A percentile compares a stretch with the other conserved stretches of the same genome.
Conservation (phyloP, 164 flowering plant species). For the Stephania cephalantha region DNA sequence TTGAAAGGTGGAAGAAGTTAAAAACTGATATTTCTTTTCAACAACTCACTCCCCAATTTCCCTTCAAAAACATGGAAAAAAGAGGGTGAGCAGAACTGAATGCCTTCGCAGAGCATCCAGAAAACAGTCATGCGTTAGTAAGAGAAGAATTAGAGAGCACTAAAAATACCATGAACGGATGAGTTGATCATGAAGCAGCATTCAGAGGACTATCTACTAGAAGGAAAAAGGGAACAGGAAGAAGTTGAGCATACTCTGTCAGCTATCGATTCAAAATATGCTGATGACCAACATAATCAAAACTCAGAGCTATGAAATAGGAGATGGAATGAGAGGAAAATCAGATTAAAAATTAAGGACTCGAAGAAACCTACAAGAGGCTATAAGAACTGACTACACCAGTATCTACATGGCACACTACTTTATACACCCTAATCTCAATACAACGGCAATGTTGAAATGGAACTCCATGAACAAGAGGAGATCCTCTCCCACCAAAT, state of each 20-base stretch:
- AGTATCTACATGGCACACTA: conserved; percentile 24
- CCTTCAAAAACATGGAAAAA: background rate
- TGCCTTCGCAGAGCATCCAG: conserved; percentile 16
- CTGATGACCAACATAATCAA: background rate
- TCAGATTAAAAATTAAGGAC: background rate
- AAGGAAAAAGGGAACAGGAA: conserved; percentile 3
- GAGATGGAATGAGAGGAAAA: background rate
- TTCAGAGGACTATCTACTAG: conserved; percentile 11
- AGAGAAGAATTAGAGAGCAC: background rate
- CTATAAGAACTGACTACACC: conserved; percentile 17
- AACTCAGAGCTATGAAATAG: background rate
- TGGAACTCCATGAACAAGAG: conserved; percentile 5
- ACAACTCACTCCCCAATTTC: background rate
- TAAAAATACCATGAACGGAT: background rate
- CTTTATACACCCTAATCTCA: conserved; percentile 14
- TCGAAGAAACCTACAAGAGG: background rate
- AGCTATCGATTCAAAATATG: background rate
- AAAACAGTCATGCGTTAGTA: conserved; percentile 17
- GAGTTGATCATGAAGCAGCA: conserved; percentile 1
- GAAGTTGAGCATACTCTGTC: background rate
- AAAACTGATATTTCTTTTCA: background rate
- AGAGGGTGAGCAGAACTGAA: background rate
- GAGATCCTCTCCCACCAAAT: conserved; percentile 3
- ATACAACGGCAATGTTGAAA: background rate
- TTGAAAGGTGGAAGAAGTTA: background rate